Base-by-base conservation (phyloP, 768 basidiomycete species). In the Mycena vitilis region DNA sequence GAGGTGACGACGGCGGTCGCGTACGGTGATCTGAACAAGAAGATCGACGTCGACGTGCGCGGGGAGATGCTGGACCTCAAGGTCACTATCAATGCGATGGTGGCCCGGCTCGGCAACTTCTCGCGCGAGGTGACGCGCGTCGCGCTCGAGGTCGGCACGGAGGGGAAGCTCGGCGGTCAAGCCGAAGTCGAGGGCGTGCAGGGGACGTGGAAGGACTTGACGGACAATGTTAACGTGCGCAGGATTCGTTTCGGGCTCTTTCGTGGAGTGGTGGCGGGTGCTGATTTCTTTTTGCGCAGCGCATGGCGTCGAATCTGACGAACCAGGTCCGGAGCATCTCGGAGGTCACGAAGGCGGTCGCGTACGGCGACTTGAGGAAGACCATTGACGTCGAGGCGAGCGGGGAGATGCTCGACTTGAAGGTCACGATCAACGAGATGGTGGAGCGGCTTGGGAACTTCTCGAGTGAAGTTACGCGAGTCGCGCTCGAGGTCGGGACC, bases 1-100 rank as follows among this genome's bases (percentile, higher is more conserved):
- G 25, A 44, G 23, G 66, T 68, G 18, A 68, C 66, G 12, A 68
- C 49, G n/a, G 66, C 66, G 13, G 66, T 68, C 42, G 66, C 66
- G 60, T 62, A 68, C 38, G 66, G 66, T 0, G 68, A 93, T 75
- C 76, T 93, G 62, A 86, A 81, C 73, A 85, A 88, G 73, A 85
- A 85, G 51, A 91, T 93, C 76, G 86, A 89, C 65, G 91, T 93
- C 65, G 89, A 92, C 73, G 91, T 91, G n/a, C 86, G 89, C 69
- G 92, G 91, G 57, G 91, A 93, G 80, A 91, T 93, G 83, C 85
- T 91, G 12, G 91, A 92, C 72, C 79, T 93, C 76, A 93, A 93
- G 83, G 85, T 89, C 70, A 92, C 91, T 0, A 90, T 93, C 71
- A 93, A 93, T 44, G 62, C 63, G 68, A 69, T 69, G 68, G 68